phyloP scores from a whole-genome alignment of 805 yeast genomes.

The Saccharomycopsis sp. region DNA sequence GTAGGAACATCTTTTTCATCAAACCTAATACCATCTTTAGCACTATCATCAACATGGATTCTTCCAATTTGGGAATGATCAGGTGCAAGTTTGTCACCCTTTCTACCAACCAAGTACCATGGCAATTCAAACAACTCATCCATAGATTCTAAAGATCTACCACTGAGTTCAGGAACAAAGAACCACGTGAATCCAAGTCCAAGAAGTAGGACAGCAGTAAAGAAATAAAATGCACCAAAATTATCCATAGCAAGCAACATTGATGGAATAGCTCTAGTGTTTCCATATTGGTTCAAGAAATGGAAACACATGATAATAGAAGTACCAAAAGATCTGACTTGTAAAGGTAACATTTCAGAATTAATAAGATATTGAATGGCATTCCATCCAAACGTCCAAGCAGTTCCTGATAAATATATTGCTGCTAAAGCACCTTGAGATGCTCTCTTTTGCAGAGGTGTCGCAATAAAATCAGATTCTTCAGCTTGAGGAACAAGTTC shows the following conservation, averaged over 20 bases:
- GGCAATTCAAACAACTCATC: constrained; percentile 47
- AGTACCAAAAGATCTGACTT: too few species aligned
- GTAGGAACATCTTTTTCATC: constrained; percentile 21
- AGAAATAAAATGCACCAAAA: constrained; percentile 48
- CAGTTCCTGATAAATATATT: too few species aligned
- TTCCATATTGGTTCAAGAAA: too few species aligned
- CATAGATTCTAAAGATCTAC: constrained; percentile 47
- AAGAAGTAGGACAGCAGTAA: constrained; percentile 36
- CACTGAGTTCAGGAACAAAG: constrained; percentile 44
- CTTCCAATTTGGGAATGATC: constrained; percentile 38
- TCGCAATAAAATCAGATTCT: too few species aligned
- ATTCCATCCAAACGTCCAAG: too few species aligned
- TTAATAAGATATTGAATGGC: too few species aligned
- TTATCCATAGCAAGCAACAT: constrained; percentile 42
- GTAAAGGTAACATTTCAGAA: too few species aligned
- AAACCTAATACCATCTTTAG: constrained; percentile 17
- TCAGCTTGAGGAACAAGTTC: too few species aligned
- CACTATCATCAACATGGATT: constrained; percentile 22
- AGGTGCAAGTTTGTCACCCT: constrained; percentile 46
- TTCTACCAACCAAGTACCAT: constrained; percentile 53
- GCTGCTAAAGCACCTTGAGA: too few species aligned
- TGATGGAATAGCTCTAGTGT: constrained; percentile 47
- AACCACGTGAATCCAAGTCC: constrained; percentile 44
- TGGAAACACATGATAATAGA: too few species aligned
- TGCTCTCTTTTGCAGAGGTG: too few species aligned